Percentiles rank a stretch among this genome's conserved stretches.
phyloP scores from a whole-genome alignment of 2,329 filamentous ascomycete species.

The Fusarium continuum region DNA sequence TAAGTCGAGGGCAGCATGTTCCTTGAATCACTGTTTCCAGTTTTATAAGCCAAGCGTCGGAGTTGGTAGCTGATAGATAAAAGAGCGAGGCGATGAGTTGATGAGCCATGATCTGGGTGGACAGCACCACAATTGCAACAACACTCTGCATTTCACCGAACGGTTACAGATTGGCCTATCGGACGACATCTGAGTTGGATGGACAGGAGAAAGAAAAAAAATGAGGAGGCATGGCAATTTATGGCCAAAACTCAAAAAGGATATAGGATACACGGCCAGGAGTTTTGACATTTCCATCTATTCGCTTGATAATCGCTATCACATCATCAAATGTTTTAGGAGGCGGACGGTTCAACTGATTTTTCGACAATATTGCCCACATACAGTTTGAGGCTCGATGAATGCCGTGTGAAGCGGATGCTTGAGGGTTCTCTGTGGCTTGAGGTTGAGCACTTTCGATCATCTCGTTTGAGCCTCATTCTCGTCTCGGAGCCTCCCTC shows the following conservation, averaged over 20 bases:
- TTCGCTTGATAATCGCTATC: conserved; percentile 25
- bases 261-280: conserved; percentile 46
- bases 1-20: conserved; percentile 13
- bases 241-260: conserved; percentile 42
- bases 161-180: conserved; percentile 13
- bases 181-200: conserved; percentile 28
- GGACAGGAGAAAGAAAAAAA: conserved; percentile 37
- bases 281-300: conserved; percentile 37
- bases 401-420: neutral
- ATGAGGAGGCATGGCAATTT: conserved; percentile 36
- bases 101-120: conserved; percentile 36
- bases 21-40: conserved; percentile 21
- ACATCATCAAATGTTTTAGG: conserved; percentile 23
- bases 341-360: conserved; percentile 19
- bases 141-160: conserved; percentile 31
- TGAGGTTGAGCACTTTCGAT: neutral
- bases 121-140: conserved; percentile 25
- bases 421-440: too few species aligned
- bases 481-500: neutral
- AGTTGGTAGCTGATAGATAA: conserved; percentile 34
- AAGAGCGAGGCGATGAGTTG: conserved; percentile 29
- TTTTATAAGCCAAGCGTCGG: conserved; percentile 20
- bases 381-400: conserved; percentile 6
- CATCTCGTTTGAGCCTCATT: neutral
- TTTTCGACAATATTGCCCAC: conserved; percentile 21